Evolutionary conservation across 2,329 filamentous ascomycete species (phyloP), one percentile per base, ranked within the genome.

Genomic region (Fusarium nanum): DNA sequence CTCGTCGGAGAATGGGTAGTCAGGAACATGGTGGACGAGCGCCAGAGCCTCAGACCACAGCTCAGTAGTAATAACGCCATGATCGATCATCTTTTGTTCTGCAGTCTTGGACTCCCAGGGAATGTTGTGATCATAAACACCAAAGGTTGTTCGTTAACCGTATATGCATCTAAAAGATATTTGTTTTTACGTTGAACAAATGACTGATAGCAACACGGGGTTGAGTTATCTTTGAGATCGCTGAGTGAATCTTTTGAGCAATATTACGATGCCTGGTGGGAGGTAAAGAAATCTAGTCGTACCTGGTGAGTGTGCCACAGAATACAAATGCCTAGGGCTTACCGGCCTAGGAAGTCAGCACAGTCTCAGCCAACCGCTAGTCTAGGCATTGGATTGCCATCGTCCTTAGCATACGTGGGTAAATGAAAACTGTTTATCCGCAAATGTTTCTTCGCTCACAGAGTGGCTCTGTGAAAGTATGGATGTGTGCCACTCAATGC

Each of bases 1-100:
- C 56, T 81, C 79, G 53, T 84, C 82, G 44, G 80, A 68, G 7
- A 77, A 71, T 1, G 76, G 76, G 58, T 75, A 81, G 14, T 64
- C 40, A 3, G 23, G 14, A 11, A 77, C 14, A 18, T 23, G 14
- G 2, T 45, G 4, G 6, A 12, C 42, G 16, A 45, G 23, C 20
- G 42, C 42, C 22, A n/a, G 22, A 27, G 42, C 23, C 11, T 45
- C 23, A 5, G 27, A 45, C 42, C 42, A 45, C 6, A 45, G 23
- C 42, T 45, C 42, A 4, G 42, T 7, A 11, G 14, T 45, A 7
- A 45, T 27, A 11, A 18, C 23, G 6, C 14, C 23, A 23, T 27
- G 22, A 5, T 27, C 22, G 14, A 7, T 27, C 5, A 45, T 45
- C 22, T 45, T 45, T 45, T 45, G 20, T 7, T 45, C 16, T 10